Evolutionary conservation across 1,139 yeast species (phyloP), one percentile per base, ranked within the genome.

Genomic region (Ogataea hybrid): DNA sequence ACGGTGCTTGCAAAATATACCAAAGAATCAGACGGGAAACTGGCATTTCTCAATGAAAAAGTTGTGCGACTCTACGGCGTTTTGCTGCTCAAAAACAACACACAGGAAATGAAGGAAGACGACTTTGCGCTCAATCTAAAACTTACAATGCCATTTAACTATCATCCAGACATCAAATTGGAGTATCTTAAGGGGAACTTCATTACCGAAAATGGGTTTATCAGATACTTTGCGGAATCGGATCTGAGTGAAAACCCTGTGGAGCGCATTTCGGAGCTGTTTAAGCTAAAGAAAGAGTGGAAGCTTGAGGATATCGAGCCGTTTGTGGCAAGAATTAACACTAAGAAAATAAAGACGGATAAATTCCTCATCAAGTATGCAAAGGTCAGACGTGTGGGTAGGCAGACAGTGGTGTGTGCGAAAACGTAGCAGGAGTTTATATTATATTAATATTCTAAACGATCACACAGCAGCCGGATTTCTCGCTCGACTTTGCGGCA

Each of bases 301-400:
- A 79, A 73, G 6, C 63, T 83, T 39, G 75, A 74, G 0, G 96
- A 89, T 37, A 73, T 92, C 21, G 67, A 69, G 17, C 96, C 96
- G 1, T 86, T 77, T 53, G 68, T 90, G 6, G 65, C 64, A 22
- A 80, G 77, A 18, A 67, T 79, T 43, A 76, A 83, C 44, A 73
- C 73, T 2, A 66, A 71, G 29, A 76, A 75, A 1, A 64, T 79
- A 46, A 85, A 84, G 59, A 63, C 77, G 10, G 96, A 88, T 42
- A 73, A 77, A 39, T 77, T 86, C 49, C 72, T 88, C 14, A 70
- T 88, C 70, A 89, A 89, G 62, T 84, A 70, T 61, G 95, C 94
- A 2, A 75, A 78, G 51, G 81, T 81, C 62, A 80, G 75, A 57
- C 73, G 73, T 36, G 62, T 73, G 9, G 86, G 84, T 2, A 75